Base-by-base conservation (phyloP, 805 yeast genomes). In the Candida stauntonica region DNA sequence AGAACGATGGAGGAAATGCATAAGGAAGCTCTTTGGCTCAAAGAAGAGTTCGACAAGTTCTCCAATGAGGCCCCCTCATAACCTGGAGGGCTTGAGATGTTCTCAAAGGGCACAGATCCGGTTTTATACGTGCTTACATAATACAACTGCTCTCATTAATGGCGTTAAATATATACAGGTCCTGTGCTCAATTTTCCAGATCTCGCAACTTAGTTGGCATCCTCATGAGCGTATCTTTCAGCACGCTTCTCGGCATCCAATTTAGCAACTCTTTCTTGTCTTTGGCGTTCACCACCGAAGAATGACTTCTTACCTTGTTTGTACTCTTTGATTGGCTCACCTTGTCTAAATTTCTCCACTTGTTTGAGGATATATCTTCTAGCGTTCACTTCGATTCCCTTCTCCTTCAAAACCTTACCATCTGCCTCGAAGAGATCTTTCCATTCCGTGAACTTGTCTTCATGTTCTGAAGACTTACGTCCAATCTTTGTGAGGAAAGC, bases 231-330 rank as follows among this genome's bases (percentile, higher is more conserved):
- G 41, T 46, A 57, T 58, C 54, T 53, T 35, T 54, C 55, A 17
- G 46, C 49, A 44, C 55, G 51, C 34, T 48, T 47, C 37, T 51
- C 76, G 38, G 79, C 72, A 38, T 73, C 62, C 62, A 75, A 59
- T 46, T 73, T 74, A 8, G 95, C 91, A 14, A 69, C 64, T 48
- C 72, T 72, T 55, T 80, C 82, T 52, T 73, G 77, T 44, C 81
- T 74, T 53, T 78, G 82, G 60, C 96, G 76, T 63, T 88, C 96
- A 55, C 96, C 95, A 18, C 96, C 96, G 63, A 78, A 68, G 52
- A 67, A 68, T 51, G 73, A 71, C 70, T 86, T 86, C 68, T 73
- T 80, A n/a, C 89, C 86, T 45, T 67, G 61, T 50, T 73, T 74
- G 47, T 76, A 68, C 53, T 79, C 84, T 41, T 65, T 53, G 41